Evolutionary conservation across 164 flowering plant species (phyloP).

Genomic region (Akebia trifoliata): DNA sequence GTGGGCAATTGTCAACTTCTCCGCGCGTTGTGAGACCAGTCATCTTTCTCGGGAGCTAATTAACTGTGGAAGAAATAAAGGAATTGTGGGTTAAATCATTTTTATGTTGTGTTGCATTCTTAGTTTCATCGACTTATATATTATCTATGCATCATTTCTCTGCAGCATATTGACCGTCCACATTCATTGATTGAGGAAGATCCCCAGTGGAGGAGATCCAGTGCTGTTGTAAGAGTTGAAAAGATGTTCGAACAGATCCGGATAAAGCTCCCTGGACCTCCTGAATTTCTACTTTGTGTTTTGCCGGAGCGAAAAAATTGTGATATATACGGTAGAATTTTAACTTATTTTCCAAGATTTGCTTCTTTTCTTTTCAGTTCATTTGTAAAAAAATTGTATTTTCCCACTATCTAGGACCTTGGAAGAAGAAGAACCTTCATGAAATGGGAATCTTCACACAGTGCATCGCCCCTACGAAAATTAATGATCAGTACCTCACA

Average conservation of each 20-base stretch:
- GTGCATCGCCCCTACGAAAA: conserved; percentile 56
- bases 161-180: conserved; percentile 70
- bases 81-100: conserved; percentile 43
- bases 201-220: conserved; percentile 30
- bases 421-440: conserved; percentile 76
- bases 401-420: conserved; percentile 53
- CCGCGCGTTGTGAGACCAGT: conserved; percentile 65
- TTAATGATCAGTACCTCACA: conserved; percentile 74
- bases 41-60: conserved; percentile 65
- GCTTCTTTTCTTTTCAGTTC: neutral
- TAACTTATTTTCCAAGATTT: too few species aligned
- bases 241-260: conserved; percentile 59
- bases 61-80: conserved; percentile 60
- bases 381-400: neutral
- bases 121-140: neutral
- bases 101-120: neutral
- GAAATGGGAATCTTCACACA: conserved; percentile 64
- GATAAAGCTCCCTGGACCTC: conserved; percentile 48
- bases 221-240: conserved; percentile 62
- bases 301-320: conserved; percentile 71
- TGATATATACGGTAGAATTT: conserved; percentile 84
- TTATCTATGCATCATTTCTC: neutral
- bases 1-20: conserved; percentile 82
- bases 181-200: conserved; percentile 71
- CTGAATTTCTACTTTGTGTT: conserved; percentile 68